Evolutionary conservation across 73 alveolate genomes (phyloP).

Genomic region (Paramecium biaurelia): DNA sequence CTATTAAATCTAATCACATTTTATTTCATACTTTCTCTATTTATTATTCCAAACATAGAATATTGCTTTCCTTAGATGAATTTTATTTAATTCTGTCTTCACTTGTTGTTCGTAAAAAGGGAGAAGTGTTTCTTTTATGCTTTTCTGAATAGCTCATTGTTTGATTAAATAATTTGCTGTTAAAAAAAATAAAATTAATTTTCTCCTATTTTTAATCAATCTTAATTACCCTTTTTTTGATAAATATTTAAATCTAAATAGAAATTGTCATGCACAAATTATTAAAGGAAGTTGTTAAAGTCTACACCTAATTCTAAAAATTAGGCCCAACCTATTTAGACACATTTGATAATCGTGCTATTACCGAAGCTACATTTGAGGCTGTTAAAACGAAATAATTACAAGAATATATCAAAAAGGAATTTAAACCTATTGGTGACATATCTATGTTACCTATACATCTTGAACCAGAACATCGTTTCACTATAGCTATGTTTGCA

Average conservation of each 20-base stretch:
- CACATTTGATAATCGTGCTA: constrained; percentile 8
- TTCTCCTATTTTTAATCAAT: background rate
- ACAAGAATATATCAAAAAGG: constrained; percentile 22
- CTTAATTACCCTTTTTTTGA: background rate
- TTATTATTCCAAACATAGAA: background rate
- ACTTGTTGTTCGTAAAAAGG: background rate
- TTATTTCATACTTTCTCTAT: background rate
- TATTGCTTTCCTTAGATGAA: background rate
- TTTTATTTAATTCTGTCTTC: background rate
- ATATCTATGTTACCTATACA: constrained; percentile 38
- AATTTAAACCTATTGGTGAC: constrained; percentile 35
- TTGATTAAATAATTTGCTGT: background rate
- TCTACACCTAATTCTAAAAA: background rate
- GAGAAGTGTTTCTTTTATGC: constrained; percentile 29
- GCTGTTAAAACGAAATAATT: constrained; percentile 44
- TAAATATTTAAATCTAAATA: background rate
- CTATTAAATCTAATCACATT: background rate
- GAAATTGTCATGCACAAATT: background rate
- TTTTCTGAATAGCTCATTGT: constrained; percentile 33
- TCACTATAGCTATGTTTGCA: constrained; percentile 41
- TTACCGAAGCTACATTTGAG: constrained; percentile 31
- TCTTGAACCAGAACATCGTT: constrained; percentile 8
- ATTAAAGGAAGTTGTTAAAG: constrained; percentile 2
- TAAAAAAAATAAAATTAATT: background rate
- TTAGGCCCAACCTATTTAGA: constrained; percentile 21